These are phyloP conservation scores for Serendipita indica DNA, from an alignment of 768 basidiomycete genomes.

Conservation along the genomic window DNA sequence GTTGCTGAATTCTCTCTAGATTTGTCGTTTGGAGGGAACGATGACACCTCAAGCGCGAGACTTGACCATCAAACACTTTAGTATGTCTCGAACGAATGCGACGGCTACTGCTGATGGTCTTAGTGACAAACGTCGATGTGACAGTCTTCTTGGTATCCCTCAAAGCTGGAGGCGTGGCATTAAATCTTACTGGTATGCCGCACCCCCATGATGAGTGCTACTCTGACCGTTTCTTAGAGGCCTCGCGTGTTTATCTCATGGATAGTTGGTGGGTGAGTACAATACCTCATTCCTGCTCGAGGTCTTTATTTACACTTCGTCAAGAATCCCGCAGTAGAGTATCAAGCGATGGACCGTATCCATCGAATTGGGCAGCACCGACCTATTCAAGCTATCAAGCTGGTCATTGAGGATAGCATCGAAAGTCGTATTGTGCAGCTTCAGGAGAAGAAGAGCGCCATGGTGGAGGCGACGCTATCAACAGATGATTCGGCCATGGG, in stretches of 20 bases:
- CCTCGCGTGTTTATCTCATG: constrained; percentile 90
- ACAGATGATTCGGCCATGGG: constrained; percentile 88
- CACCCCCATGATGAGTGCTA: constrained; percentile 9
- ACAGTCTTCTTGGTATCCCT: constrained; percentile 92
- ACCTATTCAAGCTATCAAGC: constrained; percentile 84
- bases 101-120: background rate
- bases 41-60: constrained; percentile 96
- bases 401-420: constrained; percentile 92
- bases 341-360: constrained; percentile 89
- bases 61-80: constrained; percentile 79
- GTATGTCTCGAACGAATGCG: constrained; percentile 29
- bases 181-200: constrained; percentile 59
- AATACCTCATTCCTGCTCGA: background rate
- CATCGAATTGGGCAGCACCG: constrained; percentile 91
- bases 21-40: constrained; percentile 88
- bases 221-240: constrained; percentile 22
- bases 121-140: constrained; percentile 84
- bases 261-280: constrained; percentile 51
- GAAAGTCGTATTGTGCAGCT: constrained; percentile 89
- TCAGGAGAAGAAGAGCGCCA: constrained; percentile 95
- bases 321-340: constrained; percentile 87
- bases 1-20: constrained; percentile 28
- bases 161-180: constrained; percentile 89
- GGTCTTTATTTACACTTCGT: constrained; percentile 9
- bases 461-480: constrained; percentile 81